A percentile compares a stretch with the other conserved stretches of the same genome.
phyloP scores from a whole-genome alignment of 768 basidiomycete species.

The Mycena filopes region DNA sequence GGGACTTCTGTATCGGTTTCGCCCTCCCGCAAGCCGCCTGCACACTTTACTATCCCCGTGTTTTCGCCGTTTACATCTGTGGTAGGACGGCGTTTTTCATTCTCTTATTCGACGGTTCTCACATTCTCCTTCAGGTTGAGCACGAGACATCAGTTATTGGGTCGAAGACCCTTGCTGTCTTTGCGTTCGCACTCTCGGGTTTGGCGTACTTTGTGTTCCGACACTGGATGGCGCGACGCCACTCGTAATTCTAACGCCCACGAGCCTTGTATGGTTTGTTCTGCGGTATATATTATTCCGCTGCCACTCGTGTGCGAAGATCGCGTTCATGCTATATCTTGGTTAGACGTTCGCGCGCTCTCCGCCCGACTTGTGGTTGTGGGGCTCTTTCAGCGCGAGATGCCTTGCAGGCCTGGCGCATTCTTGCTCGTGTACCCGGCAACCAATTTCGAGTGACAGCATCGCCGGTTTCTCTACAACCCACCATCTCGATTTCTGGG shows the following conservation, averaged over 20 bases:
- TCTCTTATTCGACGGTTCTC: not conserved
- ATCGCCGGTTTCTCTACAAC: no score
- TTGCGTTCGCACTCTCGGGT: slow-evolving; percentile 52
- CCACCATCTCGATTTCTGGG: no score
- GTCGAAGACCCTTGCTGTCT: slow-evolving; percentile 54
- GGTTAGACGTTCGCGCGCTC: no score
- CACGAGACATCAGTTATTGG: slow-evolving; percentile 74
- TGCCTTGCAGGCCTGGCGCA: no score
- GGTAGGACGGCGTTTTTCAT: slow-evolving; percentile 47
- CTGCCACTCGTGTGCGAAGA: no score
- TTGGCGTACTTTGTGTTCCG: slow-evolving; percentile 57
- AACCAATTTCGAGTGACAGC: no score
- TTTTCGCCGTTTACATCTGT: slow-evolving; percentile 84
- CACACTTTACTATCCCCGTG: slow-evolving; percentile 83
- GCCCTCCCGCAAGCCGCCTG: slow-evolving; percentile 45
- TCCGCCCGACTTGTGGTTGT: no score
- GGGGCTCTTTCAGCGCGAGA: no score
- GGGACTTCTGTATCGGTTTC: slow-evolving; percentile 42
- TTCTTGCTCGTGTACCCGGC: no score
- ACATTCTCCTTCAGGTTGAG: slow-evolving; percentile 64
- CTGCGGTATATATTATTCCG: no score
- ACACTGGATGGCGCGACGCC: slow-evolving; percentile 46
- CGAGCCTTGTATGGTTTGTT: no score
- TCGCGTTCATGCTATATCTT: no score
- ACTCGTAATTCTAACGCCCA: not conserved